Evolutionary conservation across 768 basidiomycete species (phyloP).

Genomic region (Dictyophora rubrovolvata): DNA sequence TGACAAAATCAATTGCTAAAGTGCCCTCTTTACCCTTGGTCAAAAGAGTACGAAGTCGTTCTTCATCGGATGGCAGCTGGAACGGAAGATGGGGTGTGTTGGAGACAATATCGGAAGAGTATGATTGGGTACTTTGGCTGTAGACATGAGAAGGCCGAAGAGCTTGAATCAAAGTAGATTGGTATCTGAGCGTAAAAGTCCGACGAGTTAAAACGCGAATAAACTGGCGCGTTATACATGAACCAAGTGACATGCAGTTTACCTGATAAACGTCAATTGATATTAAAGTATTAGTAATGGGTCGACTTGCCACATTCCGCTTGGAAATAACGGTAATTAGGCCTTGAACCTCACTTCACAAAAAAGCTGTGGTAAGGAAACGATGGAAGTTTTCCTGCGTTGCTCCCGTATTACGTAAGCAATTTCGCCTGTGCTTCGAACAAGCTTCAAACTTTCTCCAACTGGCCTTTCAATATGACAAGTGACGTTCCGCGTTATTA

Average conservation of each 20-base stretch:
- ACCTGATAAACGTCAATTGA: background rate
- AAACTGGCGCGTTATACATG: conserved; percentile 7
- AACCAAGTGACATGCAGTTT: conserved; percentile 10
- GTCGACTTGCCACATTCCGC: conserved; percentile 1
- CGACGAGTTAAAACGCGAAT: background rate
- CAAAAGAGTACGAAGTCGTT: background rate
- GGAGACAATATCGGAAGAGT: background rate
- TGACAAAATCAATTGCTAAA: background rate
- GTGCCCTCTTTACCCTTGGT: background rate
- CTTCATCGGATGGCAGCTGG: background rate
- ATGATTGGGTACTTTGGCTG: background rate
- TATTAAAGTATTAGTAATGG: background rate
- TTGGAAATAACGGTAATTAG: background rate
- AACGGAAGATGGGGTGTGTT: background rate
- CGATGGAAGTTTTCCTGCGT: background rate
- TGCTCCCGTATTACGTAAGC: background rate
- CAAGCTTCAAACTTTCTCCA: no score
- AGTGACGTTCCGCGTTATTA: no score
- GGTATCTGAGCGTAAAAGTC: background rate
- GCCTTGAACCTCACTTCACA: background rate
- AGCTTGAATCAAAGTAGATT: background rate
- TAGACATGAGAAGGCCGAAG: background rate
- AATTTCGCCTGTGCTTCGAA: background rate
- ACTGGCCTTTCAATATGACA: background rate
- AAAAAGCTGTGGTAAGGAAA: background rate